A percentile compares a stretch with the other conserved stretches of the same genome.
These are phyloP conservation scores for Diversispora eburnea DNA, from an alignment of 192 early-diverging fungal species.

Conservation along the genomic window DNA sequence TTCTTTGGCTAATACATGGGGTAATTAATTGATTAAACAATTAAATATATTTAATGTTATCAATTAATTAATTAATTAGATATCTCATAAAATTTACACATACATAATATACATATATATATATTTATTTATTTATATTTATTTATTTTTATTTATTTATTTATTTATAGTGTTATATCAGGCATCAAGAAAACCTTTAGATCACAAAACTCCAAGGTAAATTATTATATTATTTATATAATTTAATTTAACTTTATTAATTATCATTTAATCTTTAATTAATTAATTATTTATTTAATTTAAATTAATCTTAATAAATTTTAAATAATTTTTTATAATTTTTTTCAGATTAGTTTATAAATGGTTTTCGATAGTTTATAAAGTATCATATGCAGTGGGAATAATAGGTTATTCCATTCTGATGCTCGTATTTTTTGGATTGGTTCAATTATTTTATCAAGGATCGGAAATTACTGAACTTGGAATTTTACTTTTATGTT, in stretches of 20 bases:
- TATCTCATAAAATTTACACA: conserved; percentile 20
- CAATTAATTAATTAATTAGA: too few species aligned
- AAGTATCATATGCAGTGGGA: conserved; percentile 55
- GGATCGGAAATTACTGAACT: conserved; percentile 39
- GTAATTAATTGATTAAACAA: conserved; percentile 1
- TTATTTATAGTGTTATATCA: conserved; percentile 48
- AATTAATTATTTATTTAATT: too few species aligned
- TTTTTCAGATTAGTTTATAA: conserved; percentile 52
- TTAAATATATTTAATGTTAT: too few species aligned
- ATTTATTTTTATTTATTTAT: too few species aligned
- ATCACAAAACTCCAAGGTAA: conserved; percentile 54
- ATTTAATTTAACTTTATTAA: not conserved
- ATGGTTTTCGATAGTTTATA: conserved; percentile 57
- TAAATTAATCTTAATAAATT: too few species aligned
- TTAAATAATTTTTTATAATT: conserved; percentile 10
- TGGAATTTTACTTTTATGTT: conserved; percentile 50
- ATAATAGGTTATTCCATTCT: conserved; percentile 51
- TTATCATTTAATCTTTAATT: not conserved
- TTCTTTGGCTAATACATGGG: conserved; percentile 14
- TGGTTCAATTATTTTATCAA: conserved; percentile 41
- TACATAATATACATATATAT: conserved; percentile 32
- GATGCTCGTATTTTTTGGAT: conserved; percentile 52
- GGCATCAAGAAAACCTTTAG: conserved; percentile 56
- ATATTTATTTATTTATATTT: too few species aligned
- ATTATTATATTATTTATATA: not conserved